Evolutionary conservation across 495 filamentous ascomycete species (phyloP).

Genomic region (Letharia columbiana): DNA sequence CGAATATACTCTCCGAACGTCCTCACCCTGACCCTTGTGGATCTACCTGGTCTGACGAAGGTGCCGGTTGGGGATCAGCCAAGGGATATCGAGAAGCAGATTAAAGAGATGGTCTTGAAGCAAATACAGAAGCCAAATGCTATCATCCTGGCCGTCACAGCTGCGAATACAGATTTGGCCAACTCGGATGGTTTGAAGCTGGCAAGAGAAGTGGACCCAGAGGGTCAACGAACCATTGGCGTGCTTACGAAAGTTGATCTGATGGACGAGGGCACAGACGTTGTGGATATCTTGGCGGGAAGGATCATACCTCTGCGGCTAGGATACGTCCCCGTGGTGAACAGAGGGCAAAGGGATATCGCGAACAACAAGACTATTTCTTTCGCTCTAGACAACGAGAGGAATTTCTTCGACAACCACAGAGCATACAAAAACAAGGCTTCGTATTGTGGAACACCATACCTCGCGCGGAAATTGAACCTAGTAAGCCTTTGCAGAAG

Average conservation of each 20-base stretch:
- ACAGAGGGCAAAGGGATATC: slow-evolving; percentile 97
- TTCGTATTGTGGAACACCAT: slow-evolving; percentile 96
- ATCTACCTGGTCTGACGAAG: slow-evolving; percentile 94
- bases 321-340: slow-evolving; percentile 97
- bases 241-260: slow-evolving; percentile 98
- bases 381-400: slow-evolving; percentile 89
- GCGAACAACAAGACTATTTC: slow-evolving; percentile 92
- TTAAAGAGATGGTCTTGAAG: slow-evolving; percentile 97
- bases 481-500: slow-evolving; percentile 43
- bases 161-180: slow-evolving; percentile 93
- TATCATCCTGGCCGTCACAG: slow-evolving; percentile 93
- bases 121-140: slow-evolving; percentile 97
- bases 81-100: slow-evolving; percentile 95
- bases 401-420: slow-evolving; percentile 96
- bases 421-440: slow-evolving; percentile 98
- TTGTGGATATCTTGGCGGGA: slow-evolving; percentile 97
- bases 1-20: slow-evolving; percentile 98
- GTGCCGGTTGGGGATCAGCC: slow-evolving; percentile 98
- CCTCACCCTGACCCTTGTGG: slow-evolving; percentile 92
- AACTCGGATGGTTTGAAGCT: slow-evolving; percentile 98
- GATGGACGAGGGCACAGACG: slow-evolving; percentile 99
- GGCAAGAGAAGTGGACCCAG: slow-evolving; percentile 93
- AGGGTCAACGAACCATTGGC: slow-evolving; percentile 96
- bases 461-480: slow-evolving; percentile 92
- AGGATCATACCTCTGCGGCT: slow-evolving; percentile 93